A percentile compares a stretch with the other conserved stretches of the same genome.
Evolutionary conservation across 2,329 filamentous ascomycete genomes (phyloP).

Genomic region (Epichloe amarillans): DNA sequence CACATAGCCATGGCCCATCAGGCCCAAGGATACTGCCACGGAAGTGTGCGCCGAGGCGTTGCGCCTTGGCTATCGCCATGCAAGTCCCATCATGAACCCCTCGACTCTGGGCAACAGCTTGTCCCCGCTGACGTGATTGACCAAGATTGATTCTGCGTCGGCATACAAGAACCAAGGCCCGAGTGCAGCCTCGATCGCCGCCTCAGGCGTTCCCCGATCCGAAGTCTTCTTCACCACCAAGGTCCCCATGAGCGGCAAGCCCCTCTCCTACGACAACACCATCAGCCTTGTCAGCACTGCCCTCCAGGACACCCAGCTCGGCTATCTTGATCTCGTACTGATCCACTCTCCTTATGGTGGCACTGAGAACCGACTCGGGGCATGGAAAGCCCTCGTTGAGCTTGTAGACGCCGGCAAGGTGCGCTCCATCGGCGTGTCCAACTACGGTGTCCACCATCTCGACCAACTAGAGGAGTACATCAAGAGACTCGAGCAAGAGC

Average conservation of each 20-base stretch:
- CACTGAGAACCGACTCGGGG: slow-evolving; percentile 38
- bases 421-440: slow-evolving; percentile 49
- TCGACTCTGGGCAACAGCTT: too few species aligned
- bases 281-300: slow-evolving; percentile 51
- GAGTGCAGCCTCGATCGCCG: slow-evolving; percentile 31
- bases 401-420: slow-evolving; percentile 48
- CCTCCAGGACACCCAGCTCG: slow-evolving; percentile 46
- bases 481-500: slow-evolving; percentile 45
- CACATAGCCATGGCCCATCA: slow-evolving; percentile 4
- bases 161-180: slow-evolving; percentile 37
- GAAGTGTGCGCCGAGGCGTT: slow-evolving; percentile 32
- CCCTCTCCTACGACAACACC: slow-evolving; percentile 46
- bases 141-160: slow-evolving; percentile 39
- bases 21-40: slow-evolving; percentile 17
- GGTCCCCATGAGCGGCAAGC: slow-evolving; percentile 27
- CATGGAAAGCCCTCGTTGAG: slow-evolving; percentile 52
- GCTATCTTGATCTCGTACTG: slow-evolving; percentile 54
- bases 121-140: too few species aligned
- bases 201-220: slow-evolving; percentile 28
- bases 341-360: slow-evolving; percentile 50
- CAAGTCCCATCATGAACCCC: slow-evolving; percentile 8
- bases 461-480: slow-evolving; percentile 47
- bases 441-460: slow-evolving; percentile 51
- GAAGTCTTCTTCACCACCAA: slow-evolving; percentile 45
- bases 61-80: slow-evolving; percentile 39